Percentiles rank a stretch among this genome's conserved stretches.
phyloP scores from a whole-genome alignment of 116 monocot genomes.

The Papilionanthe hybrid region DNA sequence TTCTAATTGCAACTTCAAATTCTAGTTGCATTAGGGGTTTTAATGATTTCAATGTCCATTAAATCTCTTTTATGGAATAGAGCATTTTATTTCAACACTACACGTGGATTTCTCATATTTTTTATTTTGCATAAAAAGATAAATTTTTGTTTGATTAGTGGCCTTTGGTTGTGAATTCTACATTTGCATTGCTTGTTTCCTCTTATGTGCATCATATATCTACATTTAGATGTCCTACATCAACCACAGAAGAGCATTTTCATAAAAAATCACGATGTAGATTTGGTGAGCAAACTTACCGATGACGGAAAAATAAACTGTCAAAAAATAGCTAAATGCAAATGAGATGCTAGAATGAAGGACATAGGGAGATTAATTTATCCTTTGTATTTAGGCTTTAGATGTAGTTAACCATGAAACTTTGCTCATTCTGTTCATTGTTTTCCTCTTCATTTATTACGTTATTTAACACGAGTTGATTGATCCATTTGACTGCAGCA shows the following conservation, averaged over 20 bases:
- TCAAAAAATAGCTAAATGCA: neutral
- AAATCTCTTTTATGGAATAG: neutral
- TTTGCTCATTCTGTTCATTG: neutral
- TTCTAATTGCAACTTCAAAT: neutral
- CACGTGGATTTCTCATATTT: neutral
- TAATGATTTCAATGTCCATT: neutral
- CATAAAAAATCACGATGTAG: too few species aligned
- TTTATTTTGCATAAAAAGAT: neutral
- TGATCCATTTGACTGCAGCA: conserved; percentile 23
- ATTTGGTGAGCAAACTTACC: neutral
- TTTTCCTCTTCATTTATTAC: neutral
- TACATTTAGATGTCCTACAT: neutral
- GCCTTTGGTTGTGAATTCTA: neutral
- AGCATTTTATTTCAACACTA: neutral
- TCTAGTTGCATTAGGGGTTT: neutral
- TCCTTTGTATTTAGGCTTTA: neutral
- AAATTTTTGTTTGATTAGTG: neutral
- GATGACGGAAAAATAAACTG: neutral
- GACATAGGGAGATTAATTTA: neutral
- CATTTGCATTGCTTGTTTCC: neutral
- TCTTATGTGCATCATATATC: neutral
- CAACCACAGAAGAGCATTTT: neutral
- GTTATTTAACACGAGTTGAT: neutral
- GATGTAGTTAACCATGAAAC: neutral
- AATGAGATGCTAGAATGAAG: neutral